Evolutionary conservation across 495 filamentous ascomycete species (phyloP), one percentile per base, ranked within the genome.

Genomic region (Penicillium paradoxum): DNA sequence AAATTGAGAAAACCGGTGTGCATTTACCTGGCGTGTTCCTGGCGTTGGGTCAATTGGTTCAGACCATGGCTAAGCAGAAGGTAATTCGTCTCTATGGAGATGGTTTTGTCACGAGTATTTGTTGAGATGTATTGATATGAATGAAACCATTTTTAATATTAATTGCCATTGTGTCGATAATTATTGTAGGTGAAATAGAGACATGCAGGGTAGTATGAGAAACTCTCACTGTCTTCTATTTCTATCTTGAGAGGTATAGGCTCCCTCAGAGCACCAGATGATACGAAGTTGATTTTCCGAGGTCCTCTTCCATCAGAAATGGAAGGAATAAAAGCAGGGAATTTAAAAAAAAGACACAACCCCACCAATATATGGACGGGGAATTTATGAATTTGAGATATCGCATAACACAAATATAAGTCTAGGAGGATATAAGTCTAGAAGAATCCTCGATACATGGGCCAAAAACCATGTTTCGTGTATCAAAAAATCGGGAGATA

Each of bases 181-280:
- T 6, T 47, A 8, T 8, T 27, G 25, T 27, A 27, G 25, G n/a
- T n/a, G n/a, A n/a, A n/a, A n/a, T n/a, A n/a, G n/a, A n/a, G n/a
- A n/a, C n/a, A n/a, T n/a, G n/a, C n/a, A n/a, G n/a, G n/a, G n/a
- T n/a, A n/a, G n/a, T n/a, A n/a, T n/a, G 21, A 22, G 22, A 17
- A 14, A 6, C 6, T 43, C 21, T n/a, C 14, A 15, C 19, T 34
- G 42, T 51, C 30, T 29, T 62, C 50, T 58, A 64, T 58, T 49
- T 64, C 58, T 64, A 64, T 57, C 33, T 64, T 55, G 58, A 64
- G 54, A 15, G 55, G 56, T 24, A 59, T 34, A 51, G 42, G 59
- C 46, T 44, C 36, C 45, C 42, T 40, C 55, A 54, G 46, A 57
- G 53, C 53, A 41, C 41, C 40, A 64, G 34, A 18, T 29, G 36